phyloP scores from a whole-genome alignment of 345 rosid genomes.

The Gynandropsis gynandra region DNA sequence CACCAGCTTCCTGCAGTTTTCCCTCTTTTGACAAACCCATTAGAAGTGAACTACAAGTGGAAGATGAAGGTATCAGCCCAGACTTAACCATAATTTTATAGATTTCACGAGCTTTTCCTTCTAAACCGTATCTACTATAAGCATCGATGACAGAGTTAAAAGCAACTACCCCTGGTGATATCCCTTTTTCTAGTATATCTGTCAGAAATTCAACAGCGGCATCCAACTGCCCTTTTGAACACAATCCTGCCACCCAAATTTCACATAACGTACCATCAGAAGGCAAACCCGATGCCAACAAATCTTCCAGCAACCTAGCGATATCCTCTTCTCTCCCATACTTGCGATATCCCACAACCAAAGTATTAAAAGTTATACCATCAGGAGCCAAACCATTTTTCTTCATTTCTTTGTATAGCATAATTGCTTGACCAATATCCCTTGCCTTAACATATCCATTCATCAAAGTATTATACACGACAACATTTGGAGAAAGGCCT shows the following conservation, averaged over 20 bases:
- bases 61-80: constrained; percentile 49
- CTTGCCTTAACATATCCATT: constrained; percentile 63
- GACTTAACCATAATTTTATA: constrained; percentile 43
- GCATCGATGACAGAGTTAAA: constrained; percentile 66
- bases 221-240: constrained; percentile 59
- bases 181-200: constrained; percentile 54
- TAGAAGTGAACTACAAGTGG: constrained; percentile 56
- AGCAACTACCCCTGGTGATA: constrained; percentile 41
- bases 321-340: constrained; percentile 48
- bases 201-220: constrained; percentile 40
- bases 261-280: constrained; percentile 37
- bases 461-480: constrained; percentile 50
- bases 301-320: constrained; percentile 43
- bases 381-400: constrained; percentile 48
- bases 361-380: constrained; percentile 54
- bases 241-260: constrained; percentile 48
- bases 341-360: constrained; percentile 55
- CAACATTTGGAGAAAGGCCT: constrained; percentile 40
- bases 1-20: constrained; percentile 43
- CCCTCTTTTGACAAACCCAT: constrained; percentile 53
- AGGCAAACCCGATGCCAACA: constrained; percentile 27
- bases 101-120: constrained; percentile 40
- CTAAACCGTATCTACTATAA: constrained; percentile 43
- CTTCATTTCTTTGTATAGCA: constrained; percentile 53
- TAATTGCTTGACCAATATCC: constrained; percentile 45